Conservation (phyloP, 2,329 filamentous ascomycete species). For the Penicillium griseofulvum region DNA sequence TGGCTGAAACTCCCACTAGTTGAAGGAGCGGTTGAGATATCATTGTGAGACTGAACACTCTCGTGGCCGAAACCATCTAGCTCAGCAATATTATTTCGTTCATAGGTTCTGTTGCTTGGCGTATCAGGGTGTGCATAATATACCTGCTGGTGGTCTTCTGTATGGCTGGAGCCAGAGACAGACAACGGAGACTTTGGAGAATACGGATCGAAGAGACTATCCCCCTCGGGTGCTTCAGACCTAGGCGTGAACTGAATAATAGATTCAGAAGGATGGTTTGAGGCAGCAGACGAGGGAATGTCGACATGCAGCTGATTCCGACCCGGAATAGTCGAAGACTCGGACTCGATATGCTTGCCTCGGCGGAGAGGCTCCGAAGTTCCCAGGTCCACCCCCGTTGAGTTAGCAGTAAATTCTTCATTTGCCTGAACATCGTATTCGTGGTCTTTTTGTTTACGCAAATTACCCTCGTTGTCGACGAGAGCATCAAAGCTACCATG, state of each 20-base stretch:
- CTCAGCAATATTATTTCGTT: conserved; percentile 15
- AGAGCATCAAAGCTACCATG: conserved; percentile 44
- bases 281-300: conserved; percentile 33
- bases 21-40: conserved; percentile 38
- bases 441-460: conserved; percentile 20
- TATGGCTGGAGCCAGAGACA: conserved; percentile 31
- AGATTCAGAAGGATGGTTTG: conserved; percentile 43
- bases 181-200: conserved; percentile 17
- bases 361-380: conserved; percentile 28
- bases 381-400: conserved; percentile 39
- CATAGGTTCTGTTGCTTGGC: conserved; percentile 18
- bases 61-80: conserved; percentile 10
- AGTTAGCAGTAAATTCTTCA: conserved; percentile 26
- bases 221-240: conserved; percentile 38
- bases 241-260: conserved; percentile 47
- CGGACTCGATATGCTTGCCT: conserved; percentile 15
- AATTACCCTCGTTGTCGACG: conserved; percentile 44
- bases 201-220: conserved; percentile 24
- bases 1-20: conserved; percentile 40
- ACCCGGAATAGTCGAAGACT: conserved; percentile 7
- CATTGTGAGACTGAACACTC: conserved; percentile 15
- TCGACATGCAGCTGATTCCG: conserved; percentile 27
- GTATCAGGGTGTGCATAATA: conserved; percentile 35
- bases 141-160: conserved; percentile 32
- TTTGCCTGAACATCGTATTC: conserved; percentile 8